phyloP scores from a whole-genome alignment of 2,329 filamentous ascomycete species.

The Lasiodiplodia sp. region DNA sequence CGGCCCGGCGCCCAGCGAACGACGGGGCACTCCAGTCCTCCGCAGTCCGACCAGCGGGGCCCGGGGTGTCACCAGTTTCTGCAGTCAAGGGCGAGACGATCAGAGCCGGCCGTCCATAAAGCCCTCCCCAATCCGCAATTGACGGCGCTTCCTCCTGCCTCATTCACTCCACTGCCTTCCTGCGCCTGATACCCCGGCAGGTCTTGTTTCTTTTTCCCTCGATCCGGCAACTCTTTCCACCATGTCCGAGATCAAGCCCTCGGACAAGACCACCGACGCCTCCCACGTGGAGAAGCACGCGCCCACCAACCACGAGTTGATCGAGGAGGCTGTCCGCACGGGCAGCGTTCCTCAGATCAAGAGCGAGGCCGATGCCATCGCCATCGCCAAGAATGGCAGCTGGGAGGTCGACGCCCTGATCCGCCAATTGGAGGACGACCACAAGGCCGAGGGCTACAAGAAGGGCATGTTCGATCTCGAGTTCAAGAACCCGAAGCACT shows the following conservation, averaged over 20 bases:
- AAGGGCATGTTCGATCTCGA: slow-evolving; percentile 60
- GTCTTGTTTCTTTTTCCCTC: slow-evolving; percentile 12
- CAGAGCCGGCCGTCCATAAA: slow-evolving; percentile 17
- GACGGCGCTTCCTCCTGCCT: slow-evolving; percentile 16
- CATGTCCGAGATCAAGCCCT: slow-evolving; percentile 24
- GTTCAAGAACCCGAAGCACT: slow-evolving; percentile 68
- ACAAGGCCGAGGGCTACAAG: slow-evolving; percentile 46
- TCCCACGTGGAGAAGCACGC: slow-evolving; percentile 27
- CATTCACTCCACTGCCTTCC: slow-evolving; percentile 20
- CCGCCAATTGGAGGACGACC: slow-evolving; percentile 50
- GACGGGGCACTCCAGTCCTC: slow-evolving; percentile 21
- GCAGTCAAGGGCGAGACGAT: background rate
- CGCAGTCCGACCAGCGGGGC: slow-evolving; percentile 22
- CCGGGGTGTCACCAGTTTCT: slow-evolving; percentile 24
- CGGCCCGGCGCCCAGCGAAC: slow-evolving; percentile 18
- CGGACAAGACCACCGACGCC: slow-evolving; percentile 24
- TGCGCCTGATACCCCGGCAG: background rate
- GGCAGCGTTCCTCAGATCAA: slow-evolving; percentile 22
- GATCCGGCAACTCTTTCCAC: slow-evolving; percentile 18
- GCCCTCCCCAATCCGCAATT: background rate
- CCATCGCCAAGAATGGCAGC: slow-evolving; percentile 33
- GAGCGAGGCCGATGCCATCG: slow-evolving; percentile 26
- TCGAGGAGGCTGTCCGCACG: slow-evolving; percentile 25
- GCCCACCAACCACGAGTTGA: slow-evolving; percentile 4
- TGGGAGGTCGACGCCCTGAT: slow-evolving; percentile 56